These are phyloP conservation scores for Nicotiana attenuata DNA, from an alignment of 257 asterid species.

Conservation along the genomic window DNA sequence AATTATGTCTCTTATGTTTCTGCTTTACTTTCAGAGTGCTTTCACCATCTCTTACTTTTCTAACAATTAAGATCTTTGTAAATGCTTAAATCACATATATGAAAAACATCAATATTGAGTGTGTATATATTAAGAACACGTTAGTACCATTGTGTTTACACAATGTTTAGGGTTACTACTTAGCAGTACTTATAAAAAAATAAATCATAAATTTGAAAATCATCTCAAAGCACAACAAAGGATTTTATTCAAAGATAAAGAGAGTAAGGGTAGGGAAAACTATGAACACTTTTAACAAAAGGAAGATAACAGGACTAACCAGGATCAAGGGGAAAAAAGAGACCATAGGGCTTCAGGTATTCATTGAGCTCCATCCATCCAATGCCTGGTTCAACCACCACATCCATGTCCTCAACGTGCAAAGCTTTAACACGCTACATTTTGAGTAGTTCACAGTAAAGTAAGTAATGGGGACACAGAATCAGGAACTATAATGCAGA, in stretches of 20 bases:
- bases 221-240: background rate
- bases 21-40: background rate
- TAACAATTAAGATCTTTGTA: background rate
- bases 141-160: no score
- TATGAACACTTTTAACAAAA: slow-evolving; percentile 4
- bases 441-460: slow-evolving; percentile 4
- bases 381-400: slow-evolving; percentile 97
- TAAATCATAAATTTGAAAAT: background rate
- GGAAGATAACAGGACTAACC: slow-evolving; percentile 37
- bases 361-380: slow-evolving; percentile 99
- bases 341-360: slow-evolving; percentile 85
- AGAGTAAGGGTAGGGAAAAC: background rate
- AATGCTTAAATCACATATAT: background rate
- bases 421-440: slow-evolving; percentile 65
- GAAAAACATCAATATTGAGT: background rate
- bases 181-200: background rate
- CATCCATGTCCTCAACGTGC: slow-evolving; percentile 91
- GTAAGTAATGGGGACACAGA: slow-evolving; percentile 22
- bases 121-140: no score
- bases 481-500: background rate
- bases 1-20: background rate
- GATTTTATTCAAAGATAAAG: background rate
- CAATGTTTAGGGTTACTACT: background rate
- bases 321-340: slow-evolving; percentile 97
- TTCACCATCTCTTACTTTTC: background rate